Base-by-base conservation (phyloP, 352 stramenopile genomes). In the Phytopythium cucurbitacearum region DNA sequence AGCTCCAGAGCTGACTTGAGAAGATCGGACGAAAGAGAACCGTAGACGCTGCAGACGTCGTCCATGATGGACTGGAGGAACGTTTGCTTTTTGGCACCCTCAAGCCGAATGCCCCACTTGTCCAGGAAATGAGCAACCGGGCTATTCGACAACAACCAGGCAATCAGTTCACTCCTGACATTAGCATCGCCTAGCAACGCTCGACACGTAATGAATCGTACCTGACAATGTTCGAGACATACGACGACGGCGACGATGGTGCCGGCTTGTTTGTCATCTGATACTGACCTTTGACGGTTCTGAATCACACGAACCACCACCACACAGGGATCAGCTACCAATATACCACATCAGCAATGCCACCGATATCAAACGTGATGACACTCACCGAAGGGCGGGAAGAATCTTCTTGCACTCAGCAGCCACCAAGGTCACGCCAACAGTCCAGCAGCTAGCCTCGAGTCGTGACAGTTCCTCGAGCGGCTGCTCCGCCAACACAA, bases 181-280 rank as follows among this genome's bases (percentile, higher is more conserved):
- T 12, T 8, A 37, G 38, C 11, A 48, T 59, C 4, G 28, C n/a
- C n/a, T 39, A 51, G n/a, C 36, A 7, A 13, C 5, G 4, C 39
- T 28, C 21, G 21, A n/a, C 12, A 8, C 16, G 3, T 9, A 40
- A 16, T 12, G 28, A 35, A 34, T 37, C 53, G 16, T 64, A 88
- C 80, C 72, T 67, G 40, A 89, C 65, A 39, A 95, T 92, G 52
- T 78, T 95, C 2, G 76, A 34, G 7, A 94, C 74, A 47, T 94
- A 95, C 10, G 77, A 79, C 37, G 85, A 95, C 2, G 73, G 55
- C 5, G 67, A 64, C 3, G 77, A 89, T 36, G 85, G 85, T 16
- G 76, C 57, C 6, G 83, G 77, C 51, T 94, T 95, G 73, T 92
- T 95, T 5, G 85, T 95, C 79, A 95, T 94, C 55, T 95, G 85